phyloP scores from a whole-genome alignment of 2,329 filamentous ascomycete species.

The Sporothrix brasiliensis region DNA sequence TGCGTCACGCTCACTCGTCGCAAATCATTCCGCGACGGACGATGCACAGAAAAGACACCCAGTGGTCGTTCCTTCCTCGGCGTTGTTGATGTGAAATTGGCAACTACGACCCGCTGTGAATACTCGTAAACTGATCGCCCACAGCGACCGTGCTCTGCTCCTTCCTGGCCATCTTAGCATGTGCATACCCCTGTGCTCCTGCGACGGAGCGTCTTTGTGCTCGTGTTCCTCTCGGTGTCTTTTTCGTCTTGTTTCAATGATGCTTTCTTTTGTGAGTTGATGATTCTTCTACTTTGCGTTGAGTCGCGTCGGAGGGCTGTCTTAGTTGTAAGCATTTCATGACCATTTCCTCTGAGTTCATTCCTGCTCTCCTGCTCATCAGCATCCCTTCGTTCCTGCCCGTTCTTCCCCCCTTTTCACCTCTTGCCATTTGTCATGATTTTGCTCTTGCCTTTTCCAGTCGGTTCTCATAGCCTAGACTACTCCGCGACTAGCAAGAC shows the following conservation, averaged over 20 bases:
- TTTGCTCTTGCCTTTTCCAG: conserved; percentile 6
- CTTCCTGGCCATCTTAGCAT: neutral
- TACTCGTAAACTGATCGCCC: conserved; percentile 1
- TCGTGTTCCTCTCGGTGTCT: neutral
- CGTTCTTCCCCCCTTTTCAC: neutral
- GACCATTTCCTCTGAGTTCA: neutral
- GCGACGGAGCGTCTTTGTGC: too few species aligned
- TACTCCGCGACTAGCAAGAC: conserved; percentile 1
- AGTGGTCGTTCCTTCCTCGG: neutral
- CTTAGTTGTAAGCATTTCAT: neutral
- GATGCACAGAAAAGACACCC: neutral
- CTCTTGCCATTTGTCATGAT: neutral
- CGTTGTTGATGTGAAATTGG: neutral
- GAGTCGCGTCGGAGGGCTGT: neutral
- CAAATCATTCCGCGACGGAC: conserved; percentile 8
- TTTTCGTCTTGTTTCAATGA: neutral
- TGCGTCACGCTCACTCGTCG: conserved; percentile 18
- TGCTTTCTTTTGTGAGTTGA: neutral
- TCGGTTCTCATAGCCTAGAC: neutral
- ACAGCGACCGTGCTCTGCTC: neutral
- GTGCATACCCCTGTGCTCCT: conserved; percentile 31
- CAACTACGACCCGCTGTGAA: neutral
- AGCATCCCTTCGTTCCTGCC: neutral
- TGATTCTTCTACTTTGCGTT: neutral
- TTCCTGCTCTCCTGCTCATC: neutral